Conservation (phyloP, 345 rosid genomes). For the Hirschfeldia incana region DNA sequence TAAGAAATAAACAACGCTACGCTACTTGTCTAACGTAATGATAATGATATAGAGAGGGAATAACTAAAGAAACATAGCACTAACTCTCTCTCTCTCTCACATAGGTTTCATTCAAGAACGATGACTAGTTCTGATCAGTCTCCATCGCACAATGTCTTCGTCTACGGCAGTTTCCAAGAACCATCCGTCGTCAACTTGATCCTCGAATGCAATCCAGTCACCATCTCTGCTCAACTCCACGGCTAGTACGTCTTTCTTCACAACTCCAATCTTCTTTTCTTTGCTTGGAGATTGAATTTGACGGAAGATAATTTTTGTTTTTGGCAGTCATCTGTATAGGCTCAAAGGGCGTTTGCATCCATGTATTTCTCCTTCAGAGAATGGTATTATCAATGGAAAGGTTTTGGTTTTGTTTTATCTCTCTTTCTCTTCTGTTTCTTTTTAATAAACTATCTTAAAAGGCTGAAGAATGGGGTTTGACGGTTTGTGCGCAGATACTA, state of each 20-base stretch:
- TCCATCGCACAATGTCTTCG: slow-evolving; percentile 59
- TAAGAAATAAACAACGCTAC: not conserved
- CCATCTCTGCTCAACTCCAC: slow-evolving; percentile 58
- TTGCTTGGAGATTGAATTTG: not conserved
- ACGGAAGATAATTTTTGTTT: not conserved
- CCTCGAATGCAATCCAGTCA: slow-evolving; percentile 58
- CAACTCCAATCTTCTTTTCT: not conserved
- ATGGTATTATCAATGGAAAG: slow-evolving; percentile 54
- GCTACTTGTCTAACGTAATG: not conserved
- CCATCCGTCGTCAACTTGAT: slow-evolving; percentile 70
- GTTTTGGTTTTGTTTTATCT: slow-evolving; percentile 31
- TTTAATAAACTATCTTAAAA: not conserved
- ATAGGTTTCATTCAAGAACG: not conserved
- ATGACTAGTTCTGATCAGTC: slow-evolving; percentile 20
- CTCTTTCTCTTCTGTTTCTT: not conserved
- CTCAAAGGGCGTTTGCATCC: slow-evolving; percentile 87
- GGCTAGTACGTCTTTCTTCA: slow-evolving; percentile 49
- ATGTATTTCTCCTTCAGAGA: slow-evolving; percentile 63
- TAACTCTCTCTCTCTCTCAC: not conserved
- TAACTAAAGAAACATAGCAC: not conserved
- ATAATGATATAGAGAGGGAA: not conserved
- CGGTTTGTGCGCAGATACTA: slow-evolving; percentile 50
- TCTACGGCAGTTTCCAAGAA: slow-evolving; percentile 79
- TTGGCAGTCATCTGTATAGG: slow-evolving; percentile 72
- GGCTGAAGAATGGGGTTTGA: not conserved